These are phyloP conservation scores for Pterocarpus santalinus DNA, from an alignment of 306 rosid species.

Conservation along the genomic window DNA sequence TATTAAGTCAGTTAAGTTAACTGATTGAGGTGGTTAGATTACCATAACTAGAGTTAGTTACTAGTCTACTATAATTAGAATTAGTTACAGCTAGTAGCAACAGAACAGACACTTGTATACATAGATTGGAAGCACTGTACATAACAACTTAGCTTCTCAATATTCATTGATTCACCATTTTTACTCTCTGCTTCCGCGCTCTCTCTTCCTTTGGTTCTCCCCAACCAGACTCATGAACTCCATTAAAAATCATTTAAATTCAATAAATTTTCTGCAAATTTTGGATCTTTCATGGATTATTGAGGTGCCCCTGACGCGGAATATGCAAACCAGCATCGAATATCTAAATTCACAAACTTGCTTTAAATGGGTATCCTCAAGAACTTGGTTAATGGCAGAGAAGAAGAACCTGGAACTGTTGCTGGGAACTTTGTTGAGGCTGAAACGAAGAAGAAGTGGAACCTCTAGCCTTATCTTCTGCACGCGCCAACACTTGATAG, in stretches of 20 bases:
- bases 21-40: too few relatives aligned
- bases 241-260: slow-evolving; percentile 15
- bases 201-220: too few relatives aligned
- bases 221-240: too few relatives aligned
- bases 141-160: too few relatives aligned
- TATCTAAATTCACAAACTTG: slow-evolving; percentile 32
- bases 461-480: slow-evolving; percentile 73
- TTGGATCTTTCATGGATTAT: slow-evolving; percentile 35
- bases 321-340: slow-evolving; percentile 41
- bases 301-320: slow-evolving; percentile 35
- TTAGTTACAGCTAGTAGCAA: too few relatives aligned
- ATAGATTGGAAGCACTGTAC: too few relatives aligned
- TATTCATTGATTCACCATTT: too few relatives aligned
- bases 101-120: too few relatives aligned
- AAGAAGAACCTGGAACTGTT: slow-evolving; percentile 64
- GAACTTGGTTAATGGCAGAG: slow-evolving; percentile 2
- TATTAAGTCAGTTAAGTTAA: too few relatives aligned
- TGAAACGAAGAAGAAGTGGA: slow-evolving; percentile 58
- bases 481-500: slow-evolving; percentile 67
- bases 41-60: too few relatives aligned
- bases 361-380: slow-evolving; percentile 18
- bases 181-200: too few relatives aligned
- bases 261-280: slow-evolving; percentile 8
- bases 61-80: too few relatives aligned
- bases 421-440: slow-evolving; percentile 60